Conservation (phyloP, 768 basidiomycete genomes). For the Suillus fuscotomentosus region DNA sequence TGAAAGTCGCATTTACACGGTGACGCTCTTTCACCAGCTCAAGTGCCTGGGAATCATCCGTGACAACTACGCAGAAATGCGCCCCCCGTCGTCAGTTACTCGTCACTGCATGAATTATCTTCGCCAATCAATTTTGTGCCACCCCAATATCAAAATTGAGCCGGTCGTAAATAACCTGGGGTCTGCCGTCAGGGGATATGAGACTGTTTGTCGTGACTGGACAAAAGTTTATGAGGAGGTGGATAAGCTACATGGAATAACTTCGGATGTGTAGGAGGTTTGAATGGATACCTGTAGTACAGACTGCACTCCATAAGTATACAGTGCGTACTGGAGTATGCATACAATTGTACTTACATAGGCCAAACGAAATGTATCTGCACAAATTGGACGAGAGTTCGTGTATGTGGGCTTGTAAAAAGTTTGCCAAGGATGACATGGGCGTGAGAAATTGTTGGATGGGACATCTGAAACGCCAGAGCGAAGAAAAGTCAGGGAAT, state of each 20-base stretch:
- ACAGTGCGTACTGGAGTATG: not conserved
- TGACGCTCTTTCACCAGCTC: constrained; percentile 40
- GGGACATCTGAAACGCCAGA: constrained; percentile 7
- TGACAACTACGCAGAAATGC: constrained; percentile 14
- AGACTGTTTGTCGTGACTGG: constrained; percentile 29
- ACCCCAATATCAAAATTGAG: constrained; percentile 28
- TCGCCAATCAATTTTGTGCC: constrained; percentile 30
- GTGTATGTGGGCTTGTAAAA: constrained; percentile 5
- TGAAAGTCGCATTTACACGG: constrained; percentile 27
- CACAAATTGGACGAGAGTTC: not conserved
- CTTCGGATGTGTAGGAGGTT: not conserved
- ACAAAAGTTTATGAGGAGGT: constrained; percentile 23
- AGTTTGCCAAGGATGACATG: constrained; percentile 26
- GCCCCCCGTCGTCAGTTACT: constrained; percentile 9
- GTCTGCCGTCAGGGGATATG: constrained; percentile 14
- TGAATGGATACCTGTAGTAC: not conserved
- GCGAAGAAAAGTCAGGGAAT: constrained; percentile 14
- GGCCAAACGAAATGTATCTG: not conserved
- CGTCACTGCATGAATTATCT: constrained; percentile 37
- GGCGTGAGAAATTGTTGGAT: not conserved
- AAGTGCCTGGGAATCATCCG: constrained; percentile 38
- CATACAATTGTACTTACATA: not conserved
- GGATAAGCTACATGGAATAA: constrained; percentile 8
- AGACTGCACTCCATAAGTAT: not conserved
- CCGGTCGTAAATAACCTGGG: constrained; percentile 8